Base-by-base conservation (phyloP, 768 basidiomycete species). In the Kwoniella heveanensis region DNA sequence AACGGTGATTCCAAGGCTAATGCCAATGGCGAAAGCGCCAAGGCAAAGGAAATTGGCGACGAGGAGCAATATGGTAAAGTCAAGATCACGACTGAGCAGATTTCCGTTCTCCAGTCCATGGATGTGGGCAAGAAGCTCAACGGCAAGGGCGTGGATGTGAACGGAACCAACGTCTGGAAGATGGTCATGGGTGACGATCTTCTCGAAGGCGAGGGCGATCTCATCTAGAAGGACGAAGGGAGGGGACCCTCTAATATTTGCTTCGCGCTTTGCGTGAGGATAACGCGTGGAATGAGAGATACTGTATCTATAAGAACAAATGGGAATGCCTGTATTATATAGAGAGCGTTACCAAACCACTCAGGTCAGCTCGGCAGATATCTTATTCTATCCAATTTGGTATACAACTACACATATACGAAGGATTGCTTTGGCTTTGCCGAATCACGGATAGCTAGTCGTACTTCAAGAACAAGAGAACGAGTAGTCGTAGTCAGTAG, bases 101-200 rank as follows among this genome's bases (percentile, higher is more conserved):
- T 53, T 32, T 69, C 66, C 22, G 27, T 73, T 25, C 49, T 79
- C 60, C 36, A 58, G 15, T 30, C 21, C 0, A 76, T 76, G 74
- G 61, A 60, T 7, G 51, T 70, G 10, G 72, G 74, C 5, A 49
- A 66, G 52, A 27, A 29, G 17, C 53, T 72, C 24, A 48, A 54
- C 12, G 65, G 55, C 3, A 64, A 69, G 50, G 67, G 54, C 8
- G 61, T 60, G 19, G 39, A 44, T 17, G 53, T 53, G 30, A 54
- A 55, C 27, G 70, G 68, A 5, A 29, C 56, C 37, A 72, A 73
- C 58, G 78, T 80, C 1, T 80, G 78, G 78, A 67, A 71, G 55
- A 74, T 80, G 76, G 67, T 80, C 37, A 80, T 80, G 77, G 73
- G 75, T 0, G 56, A 72, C 13, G 77, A 78, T 59, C 56, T 70